These are phyloP conservation scores for Syzygium oleosum DNA, from an alignment of 345 rosid genomes.

Conservation along the genomic window DNA sequence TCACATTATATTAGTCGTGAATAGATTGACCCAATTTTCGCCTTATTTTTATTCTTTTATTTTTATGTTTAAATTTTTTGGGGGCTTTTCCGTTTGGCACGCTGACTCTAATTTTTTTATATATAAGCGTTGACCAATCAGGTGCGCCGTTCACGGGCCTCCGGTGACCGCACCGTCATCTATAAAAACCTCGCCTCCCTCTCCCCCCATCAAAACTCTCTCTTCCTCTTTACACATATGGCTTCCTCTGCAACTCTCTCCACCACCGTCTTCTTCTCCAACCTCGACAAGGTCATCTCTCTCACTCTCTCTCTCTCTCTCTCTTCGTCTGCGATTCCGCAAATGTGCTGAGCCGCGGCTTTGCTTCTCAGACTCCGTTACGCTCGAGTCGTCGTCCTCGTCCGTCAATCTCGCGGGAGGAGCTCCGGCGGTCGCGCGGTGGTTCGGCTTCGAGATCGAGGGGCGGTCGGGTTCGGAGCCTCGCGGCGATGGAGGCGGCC, in stretches of 20 bases:
- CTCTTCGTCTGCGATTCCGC: not conserved
- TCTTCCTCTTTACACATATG: not conserved
- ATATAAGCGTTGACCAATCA: not conserved
- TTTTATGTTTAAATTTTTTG: not conserved
- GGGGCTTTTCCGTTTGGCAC: not conserved
- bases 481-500: conserved; percentile 12
- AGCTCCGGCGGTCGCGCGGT: not conserved
- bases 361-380: not conserved
- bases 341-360: not conserved
- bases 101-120: not conserved
- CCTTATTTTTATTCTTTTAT: not conserved
- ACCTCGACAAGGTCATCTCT: not conserved
- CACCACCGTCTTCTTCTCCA: not conserved
- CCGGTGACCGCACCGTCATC: not conserved
- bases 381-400: not conserved
- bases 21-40: not conserved
- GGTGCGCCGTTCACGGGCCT: not conserved
- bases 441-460: not conserved
- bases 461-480: not conserved
- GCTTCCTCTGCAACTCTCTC: not conserved
- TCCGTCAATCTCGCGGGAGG: not conserved
- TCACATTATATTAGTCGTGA: not conserved
- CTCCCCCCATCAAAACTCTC: not conserved
- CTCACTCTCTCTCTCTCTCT: not conserved
- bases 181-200: not conserved